Evolutionary conservation across 2,329 filamentous ascomycete genomes (phyloP).

Genomic region (Curvularia hawaiiensis): DNA sequence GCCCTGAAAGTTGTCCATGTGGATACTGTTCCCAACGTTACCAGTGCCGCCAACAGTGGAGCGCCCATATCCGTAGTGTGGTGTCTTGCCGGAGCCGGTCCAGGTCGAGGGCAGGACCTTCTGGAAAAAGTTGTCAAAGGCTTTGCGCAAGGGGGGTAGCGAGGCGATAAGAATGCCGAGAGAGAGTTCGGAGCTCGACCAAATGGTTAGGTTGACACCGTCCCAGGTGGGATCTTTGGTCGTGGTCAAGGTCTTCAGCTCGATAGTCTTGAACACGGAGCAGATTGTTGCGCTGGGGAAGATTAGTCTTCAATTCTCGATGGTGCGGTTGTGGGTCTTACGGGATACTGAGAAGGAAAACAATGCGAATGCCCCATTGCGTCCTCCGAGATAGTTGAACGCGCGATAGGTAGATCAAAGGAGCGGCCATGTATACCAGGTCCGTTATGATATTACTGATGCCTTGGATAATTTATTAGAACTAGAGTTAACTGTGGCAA

Average conservation of each 20-base stretch:
- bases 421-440: constrained; percentile 35
- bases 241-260: constrained; percentile 28
- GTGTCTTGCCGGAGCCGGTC: constrained; percentile 13
- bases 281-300: constrained; percentile 31
- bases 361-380: constrained; percentile 35
- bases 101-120: constrained; percentile 25
- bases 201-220: constrained; percentile 33
- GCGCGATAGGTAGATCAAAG: constrained; percentile 33
- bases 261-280: constrained; percentile 36
- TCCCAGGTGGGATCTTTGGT: constrained; percentile 35
- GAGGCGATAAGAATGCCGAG: constrained; percentile 31
- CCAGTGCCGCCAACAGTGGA: constrained; percentile 1
- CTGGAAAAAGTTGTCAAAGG: constrained; percentile 27
- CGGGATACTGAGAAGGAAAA: constrained; percentile 39
- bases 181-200: constrained; percentile 31
- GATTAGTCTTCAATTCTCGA: background rate
- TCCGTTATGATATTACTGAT: constrained; percentile 39
- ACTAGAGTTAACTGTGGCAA: no score
- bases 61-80: constrained; percentile 19
- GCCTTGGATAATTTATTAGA: no score
- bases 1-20: constrained; percentile 20
- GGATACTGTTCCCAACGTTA: constrained; percentile 9
- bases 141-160: constrained; percentile 35
- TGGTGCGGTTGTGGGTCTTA: constrained; percentile 15
- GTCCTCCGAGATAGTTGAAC: constrained; percentile 32